These are phyloP conservation scores for Pichia deserticola DNA, from an alignment of 805 yeast species.

Conservation along the genomic window DNA sequence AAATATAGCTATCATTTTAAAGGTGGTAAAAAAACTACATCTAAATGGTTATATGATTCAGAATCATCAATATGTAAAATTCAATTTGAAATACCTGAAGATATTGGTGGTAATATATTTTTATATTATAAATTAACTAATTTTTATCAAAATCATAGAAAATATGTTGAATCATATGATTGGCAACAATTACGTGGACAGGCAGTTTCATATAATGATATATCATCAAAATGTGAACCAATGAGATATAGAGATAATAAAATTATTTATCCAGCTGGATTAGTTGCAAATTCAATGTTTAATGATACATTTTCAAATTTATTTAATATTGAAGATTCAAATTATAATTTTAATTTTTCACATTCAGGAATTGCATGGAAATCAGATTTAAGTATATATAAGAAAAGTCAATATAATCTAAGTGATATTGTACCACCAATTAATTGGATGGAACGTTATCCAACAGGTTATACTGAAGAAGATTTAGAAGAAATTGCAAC, in stretches of 20 bases:
- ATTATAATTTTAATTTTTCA: slow-evolving; percentile 36
- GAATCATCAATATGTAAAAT: slow-evolving; percentile 48
- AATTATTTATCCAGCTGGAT: slow-evolving; percentile 81
- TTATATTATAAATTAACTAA: slow-evolving; percentile 82
- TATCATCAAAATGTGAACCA: slow-evolving; percentile 50
- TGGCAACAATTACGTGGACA: slow-evolving; percentile 73
- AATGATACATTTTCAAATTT: slow-evolving; percentile 74
- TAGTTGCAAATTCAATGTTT: slow-evolving; percentile 87
- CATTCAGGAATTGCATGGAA: slow-evolving; percentile 76
- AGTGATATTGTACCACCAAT: slow-evolving; percentile 87
- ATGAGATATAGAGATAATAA: slow-evolving; percentile 35
- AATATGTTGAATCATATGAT: slow-evolving; percentile 82
- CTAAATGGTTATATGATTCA: slow-evolving; percentile 54
- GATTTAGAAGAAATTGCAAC: slow-evolving; percentile 69
- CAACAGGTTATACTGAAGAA: slow-evolving; percentile 80
- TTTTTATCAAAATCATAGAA: slow-evolving; percentile 91
- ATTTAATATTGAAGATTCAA: slow-evolving; percentile 19
- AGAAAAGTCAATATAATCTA: slow-evolving; percentile 61
- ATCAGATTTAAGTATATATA: slow-evolving; percentile 64
- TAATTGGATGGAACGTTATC: slow-evolving; percentile 73
- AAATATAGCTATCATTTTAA: slow-evolving; percentile 59
- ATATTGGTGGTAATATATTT: slow-evolving; percentile 63
- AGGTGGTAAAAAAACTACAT: slow-evolving; percentile 25
- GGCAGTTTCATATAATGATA: slow-evolving; percentile 45
- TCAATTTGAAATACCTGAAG: slow-evolving; percentile 65